A percentile compares a stretch with the other conserved stretches of the same genome.
Evolutionary conservation across 148 eudicot genomes (phyloP).

Genomic region (Amaranthus cruentus): DNA sequence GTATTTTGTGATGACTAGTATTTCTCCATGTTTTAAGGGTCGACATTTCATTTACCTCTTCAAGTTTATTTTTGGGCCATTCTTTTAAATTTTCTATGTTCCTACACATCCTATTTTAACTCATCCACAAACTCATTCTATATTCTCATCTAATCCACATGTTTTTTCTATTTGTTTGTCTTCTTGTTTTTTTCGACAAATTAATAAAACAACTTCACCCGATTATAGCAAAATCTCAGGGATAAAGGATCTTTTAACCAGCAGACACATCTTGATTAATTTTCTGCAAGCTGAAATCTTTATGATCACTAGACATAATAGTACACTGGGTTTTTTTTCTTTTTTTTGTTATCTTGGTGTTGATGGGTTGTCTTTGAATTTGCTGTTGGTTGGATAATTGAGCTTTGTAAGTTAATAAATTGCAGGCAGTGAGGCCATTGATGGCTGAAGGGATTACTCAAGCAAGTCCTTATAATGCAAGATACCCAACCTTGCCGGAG

Average conservation of each 20-base stretch:
- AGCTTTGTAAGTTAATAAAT: background rate
- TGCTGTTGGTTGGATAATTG: background rate
- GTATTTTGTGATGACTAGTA: too few relatives aligned
- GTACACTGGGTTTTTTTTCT: background rate
- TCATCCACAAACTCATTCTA: too few relatives aligned
- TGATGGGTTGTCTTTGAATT: background rate
- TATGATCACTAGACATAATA: background rate
- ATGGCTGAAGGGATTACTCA: slow-evolving; percentile 53
- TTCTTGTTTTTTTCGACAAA: too few relatives aligned
- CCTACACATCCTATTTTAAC: too few relatives aligned
- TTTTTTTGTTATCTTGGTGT: background rate
- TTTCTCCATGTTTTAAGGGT: too few relatives aligned
- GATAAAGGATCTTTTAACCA: background rate
- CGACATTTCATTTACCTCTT: too few relatives aligned
- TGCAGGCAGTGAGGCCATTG: slow-evolving; percentile 60
- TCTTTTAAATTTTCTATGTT: too few relatives aligned
- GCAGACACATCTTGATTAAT: background rate
- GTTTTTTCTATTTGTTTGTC: too few relatives aligned
- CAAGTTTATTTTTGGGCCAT: too few relatives aligned
- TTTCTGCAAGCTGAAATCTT: background rate
- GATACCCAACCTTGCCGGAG: slow-evolving; percentile 22
- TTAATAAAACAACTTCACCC: too few relatives aligned
- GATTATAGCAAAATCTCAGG: too few relatives aligned
- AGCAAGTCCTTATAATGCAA: slow-evolving; percentile 32
- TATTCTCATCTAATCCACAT: too few relatives aligned